Evolutionary conservation across 2,329 filamentous ascomycete species (phyloP).

Genomic region (Aschersonia sp.): DNA sequence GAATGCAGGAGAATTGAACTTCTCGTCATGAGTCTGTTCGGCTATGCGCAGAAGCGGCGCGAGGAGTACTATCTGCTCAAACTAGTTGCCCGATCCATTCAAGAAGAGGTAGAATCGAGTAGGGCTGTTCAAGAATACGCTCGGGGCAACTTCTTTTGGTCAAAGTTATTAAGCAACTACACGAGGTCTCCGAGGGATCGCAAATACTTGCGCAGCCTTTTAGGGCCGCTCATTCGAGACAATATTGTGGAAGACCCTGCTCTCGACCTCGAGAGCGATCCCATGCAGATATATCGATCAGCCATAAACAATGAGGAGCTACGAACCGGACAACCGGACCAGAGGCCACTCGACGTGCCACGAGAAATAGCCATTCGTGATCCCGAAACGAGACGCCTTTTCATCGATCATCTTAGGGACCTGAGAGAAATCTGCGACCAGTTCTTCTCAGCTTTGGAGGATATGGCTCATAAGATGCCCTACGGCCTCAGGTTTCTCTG

Average conservation of each 20-base stretch:
- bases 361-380: conserved; percentile 93
- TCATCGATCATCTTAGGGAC: conserved; percentile 89
- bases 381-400: conserved; percentile 78
- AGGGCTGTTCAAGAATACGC: conserved; percentile 68
- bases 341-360: conserved; percentile 68
- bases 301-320: conserved; percentile 97
- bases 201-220: conserved; percentile 77
- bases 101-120: conserved; percentile 70
- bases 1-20: conserved; percentile 88
- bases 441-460: conserved; percentile 70
- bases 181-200: conserved; percentile 82
- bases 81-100: conserved; percentile 66
- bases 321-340: conserved; percentile 72
- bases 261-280: conserved; percentile 89
- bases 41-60: conserved; percentile 89
- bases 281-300: conserved; percentile 90
- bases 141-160: conserved; percentile 87
- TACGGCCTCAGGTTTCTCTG: conserved; percentile 85
- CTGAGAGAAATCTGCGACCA: conserved; percentile 90
- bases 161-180: conserved; percentile 74
- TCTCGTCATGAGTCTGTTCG: conserved; percentile 90
- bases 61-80: conserved; percentile 96
- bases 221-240: conserved; percentile 75
- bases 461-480: conserved; percentile 75
- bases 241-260: conserved; percentile 87